Evolutionary conservation across 768 basidiomycete genomes (phyloP), one percentile per base, ranked within the genome.

Genomic region (Leucosporidium creatinivorum): DNA sequence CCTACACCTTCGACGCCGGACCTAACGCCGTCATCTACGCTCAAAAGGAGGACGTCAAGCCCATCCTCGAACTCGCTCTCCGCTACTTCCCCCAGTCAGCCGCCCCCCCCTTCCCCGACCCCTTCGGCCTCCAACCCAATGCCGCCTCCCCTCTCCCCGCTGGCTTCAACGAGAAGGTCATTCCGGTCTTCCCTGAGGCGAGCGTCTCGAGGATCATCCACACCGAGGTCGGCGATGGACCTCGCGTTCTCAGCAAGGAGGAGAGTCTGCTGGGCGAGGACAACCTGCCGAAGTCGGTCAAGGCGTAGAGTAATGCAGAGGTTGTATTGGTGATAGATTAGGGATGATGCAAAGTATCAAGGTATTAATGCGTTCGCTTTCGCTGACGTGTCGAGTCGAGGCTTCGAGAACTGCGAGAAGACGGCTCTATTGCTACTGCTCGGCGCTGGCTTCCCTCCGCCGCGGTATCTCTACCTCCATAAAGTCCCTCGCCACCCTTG

Each of bases 1-100:
- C 94, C 51, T 99, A 99, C 80, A 99, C 96, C n/a, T 98, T 89
- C 77, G 96, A 99, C 75, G 96, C 96, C 0, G 96, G 96, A 39
- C 96, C 96, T 19, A 99, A 99, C 79, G 93, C 93, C 3, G 96
- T 99, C 77, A 91, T 99, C 75, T 99, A 98, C 79, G 85, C 92
- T 0, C 83, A 84, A 6, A 82, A 87, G 72, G 83, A 85, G 75
- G 85, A 93, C 79, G 81, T 96, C 75, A 84, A 83, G 71, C 85
- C 87, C 78, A 87, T 99, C 73, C 81, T 92, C 56, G 81, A 85
- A 74, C 78, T 92, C 71, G 83, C 98, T 72, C 79, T 86, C 63
- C 80, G 82, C 65, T 97, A 89, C 80, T 99, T 99, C 85, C 93
- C 94, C 0, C 89, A 69, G 51, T 28, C 49, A 28, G 52, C 81